Conservation (phyloP, 129 eudicot species). For the Saussurea involucrata region DNA sequence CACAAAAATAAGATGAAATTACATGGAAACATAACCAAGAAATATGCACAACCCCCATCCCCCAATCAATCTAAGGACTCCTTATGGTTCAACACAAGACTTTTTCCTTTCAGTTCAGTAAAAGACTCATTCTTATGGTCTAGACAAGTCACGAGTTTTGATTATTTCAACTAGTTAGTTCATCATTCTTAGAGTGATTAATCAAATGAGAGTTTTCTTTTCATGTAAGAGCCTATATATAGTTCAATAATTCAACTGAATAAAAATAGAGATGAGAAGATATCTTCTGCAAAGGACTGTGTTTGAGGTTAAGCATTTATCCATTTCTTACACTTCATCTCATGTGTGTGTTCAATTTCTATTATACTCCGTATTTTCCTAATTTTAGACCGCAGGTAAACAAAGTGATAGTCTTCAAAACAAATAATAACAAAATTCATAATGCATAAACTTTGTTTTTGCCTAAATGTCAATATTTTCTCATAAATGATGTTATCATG, state of each 20-base stretch:
- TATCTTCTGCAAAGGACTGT: neutral
- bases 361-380: neutral
- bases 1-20: neutral
- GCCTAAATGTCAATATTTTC: neutral
- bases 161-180: neutral
- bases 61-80: no score
- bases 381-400: neutral
- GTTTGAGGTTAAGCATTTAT: neutral
- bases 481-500: neutral
- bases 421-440: neutral
- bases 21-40: neutral
- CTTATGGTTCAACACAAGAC: neutral
- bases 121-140: neutral
- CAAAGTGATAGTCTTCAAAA: neutral
- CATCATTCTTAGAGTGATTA: neutral
- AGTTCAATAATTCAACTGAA: neutral
- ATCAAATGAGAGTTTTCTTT: neutral
- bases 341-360: neutral
- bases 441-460: neutral
- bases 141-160: neutral
- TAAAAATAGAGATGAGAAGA: neutral
- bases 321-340: slow-evolving; percentile 1
- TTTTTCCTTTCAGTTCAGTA: neutral
- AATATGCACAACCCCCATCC: neutral
- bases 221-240: neutral